These are phyloP conservation scores for Prunella vulgaris DNA, from an alignment of 257 asterid species.

Conservation along the genomic window DNA sequence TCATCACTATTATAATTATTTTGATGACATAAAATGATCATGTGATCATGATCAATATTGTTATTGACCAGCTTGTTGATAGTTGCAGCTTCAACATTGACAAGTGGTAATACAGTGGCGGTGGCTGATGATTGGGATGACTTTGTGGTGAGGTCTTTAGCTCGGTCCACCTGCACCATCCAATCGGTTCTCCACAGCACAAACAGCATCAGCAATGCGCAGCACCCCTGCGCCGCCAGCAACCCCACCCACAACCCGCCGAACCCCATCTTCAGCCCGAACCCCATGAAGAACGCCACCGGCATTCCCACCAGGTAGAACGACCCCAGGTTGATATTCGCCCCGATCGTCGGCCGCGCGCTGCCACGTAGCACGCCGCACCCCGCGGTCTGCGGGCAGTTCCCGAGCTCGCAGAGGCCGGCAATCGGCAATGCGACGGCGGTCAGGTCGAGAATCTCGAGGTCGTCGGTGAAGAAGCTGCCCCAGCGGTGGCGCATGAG, in stretches of 20 bases:
- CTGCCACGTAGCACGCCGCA: constrained; percentile 89
- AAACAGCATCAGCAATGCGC: constrained; percentile 64
- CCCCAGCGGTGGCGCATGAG: constrained; percentile 73
- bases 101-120: background rate
- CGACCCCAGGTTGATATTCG: constrained; percentile 80
- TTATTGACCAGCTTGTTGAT: constrained; percentile 7
- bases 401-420: constrained; percentile 89
- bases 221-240: constrained; percentile 88
- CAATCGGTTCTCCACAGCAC: constrained; percentile 69
- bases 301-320: constrained; percentile 93
- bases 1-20: too few relatives aligned
- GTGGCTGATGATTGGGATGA: background rate
- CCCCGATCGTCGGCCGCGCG: constrained; percentile 79
- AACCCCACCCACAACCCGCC: constrained; percentile 85
- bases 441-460: constrained; percentile 62
- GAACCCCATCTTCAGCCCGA: constrained; percentile 67
- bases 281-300: constrained; percentile 75
- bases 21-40: constrained; percentile 39
- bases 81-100: background rate
- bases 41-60: constrained; percentile 15
- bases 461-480: constrained; percentile 56
- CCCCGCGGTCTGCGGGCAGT: constrained; percentile 94
- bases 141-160: constrained; percentile 38
- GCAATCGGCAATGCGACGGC: constrained; percentile 78
- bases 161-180: constrained; percentile 61